phyloP scores from a whole-genome alignment of 257 asterid genomes.

The Parsonsia alboflavescens region DNA sequence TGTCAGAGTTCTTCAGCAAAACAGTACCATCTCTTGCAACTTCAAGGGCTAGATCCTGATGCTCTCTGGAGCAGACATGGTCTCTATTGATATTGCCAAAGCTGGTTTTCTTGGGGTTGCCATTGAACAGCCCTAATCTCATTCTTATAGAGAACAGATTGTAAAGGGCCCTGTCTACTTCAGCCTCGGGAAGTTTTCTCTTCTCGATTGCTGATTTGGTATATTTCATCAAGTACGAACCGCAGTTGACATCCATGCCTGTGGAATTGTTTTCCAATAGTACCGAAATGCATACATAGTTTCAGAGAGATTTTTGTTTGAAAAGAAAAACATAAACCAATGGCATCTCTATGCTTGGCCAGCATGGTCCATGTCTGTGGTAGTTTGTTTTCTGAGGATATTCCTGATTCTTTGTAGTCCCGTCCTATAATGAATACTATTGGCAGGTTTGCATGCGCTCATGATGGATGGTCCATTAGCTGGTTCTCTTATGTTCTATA shows the following conservation, averaged over 20 bases:
- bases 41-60: slow-evolving; percentile 55
- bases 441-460: too few species aligned
- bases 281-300: not conserved
- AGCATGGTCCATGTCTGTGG: not conserved
- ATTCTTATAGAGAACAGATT: slow-evolving; percentile 62
- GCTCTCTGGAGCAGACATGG: slow-evolving; percentile 46
- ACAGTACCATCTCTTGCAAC: slow-evolving; percentile 62
- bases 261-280: slow-evolving; percentile 1
- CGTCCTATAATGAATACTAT: too few species aligned
- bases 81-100: slow-evolving; percentile 36
- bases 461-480: too few species aligned
- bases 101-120: slow-evolving; percentile 37
- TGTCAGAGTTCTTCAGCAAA: slow-evolving; percentile 49
- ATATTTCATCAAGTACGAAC: slow-evolving; percentile 36
- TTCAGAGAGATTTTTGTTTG: not conserved
- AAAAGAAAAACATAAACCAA: not conserved
- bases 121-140: slow-evolving; percentile 59
- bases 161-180: slow-evolving; percentile 58
- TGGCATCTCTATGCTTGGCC: not conserved
- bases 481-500: too few species aligned
- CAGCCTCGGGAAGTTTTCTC: slow-evolving; percentile 37
- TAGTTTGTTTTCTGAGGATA: too few species aligned
- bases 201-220: slow-evolving; percentile 46
- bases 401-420: not conserved
- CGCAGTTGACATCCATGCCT: slow-evolving; percentile 79